Base-by-base conservation (phyloP, 2,329 filamentous ascomycete species). In the Fusarium redolens region DNA sequence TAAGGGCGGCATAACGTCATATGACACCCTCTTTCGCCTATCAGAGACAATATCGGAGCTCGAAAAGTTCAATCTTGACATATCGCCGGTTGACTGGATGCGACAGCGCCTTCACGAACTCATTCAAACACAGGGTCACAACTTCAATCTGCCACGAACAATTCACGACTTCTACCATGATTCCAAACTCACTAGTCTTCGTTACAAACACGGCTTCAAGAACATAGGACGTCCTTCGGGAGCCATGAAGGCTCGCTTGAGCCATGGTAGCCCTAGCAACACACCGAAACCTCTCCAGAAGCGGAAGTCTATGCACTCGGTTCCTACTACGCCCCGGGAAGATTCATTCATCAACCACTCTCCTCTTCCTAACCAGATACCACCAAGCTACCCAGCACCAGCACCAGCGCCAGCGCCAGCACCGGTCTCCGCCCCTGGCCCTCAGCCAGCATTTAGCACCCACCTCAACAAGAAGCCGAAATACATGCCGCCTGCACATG, bases 91-190 rank as follows among this genome's bases (percentile, higher is more conserved):
- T 6, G 84, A 89, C 31, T 90, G 88, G 88, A 80, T 90, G 59
- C 86, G 88, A 7, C 87, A 90, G 40, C 86, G 88, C 17, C 81
- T 90, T 54, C 82, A 86, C 68, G 87, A 90, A 77, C 78, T 89
- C 18, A 82, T 83, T 41, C 54, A 77, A 51, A 69, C 80, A 22
- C 79, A 85, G 43, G 86, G 86, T 2, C 74, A 84, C 5, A 81
- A 81, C 20, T 90, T 90, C 73, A 88, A 85, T 74, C 79, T 90
- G 25, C 83, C 84, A 48, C 85, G 83, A 73, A 86, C 83, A 4
- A 83, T 87, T 3, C 85, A 88, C 57, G 84, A 88, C 72, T 84
- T 90, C 25, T 90, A 90, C 69, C 86, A 88, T 71, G 88, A 90
- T 72, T 78, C 81, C 0, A 89, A 89, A 75, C 78, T 90, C 3